A percentile compares a stretch with the other conserved stretches of the same genome.
Evolutionary conservation across 2,329 filamentous ascomycete genomes (phyloP).

Genomic region (Sporothrix pallida): DNA sequence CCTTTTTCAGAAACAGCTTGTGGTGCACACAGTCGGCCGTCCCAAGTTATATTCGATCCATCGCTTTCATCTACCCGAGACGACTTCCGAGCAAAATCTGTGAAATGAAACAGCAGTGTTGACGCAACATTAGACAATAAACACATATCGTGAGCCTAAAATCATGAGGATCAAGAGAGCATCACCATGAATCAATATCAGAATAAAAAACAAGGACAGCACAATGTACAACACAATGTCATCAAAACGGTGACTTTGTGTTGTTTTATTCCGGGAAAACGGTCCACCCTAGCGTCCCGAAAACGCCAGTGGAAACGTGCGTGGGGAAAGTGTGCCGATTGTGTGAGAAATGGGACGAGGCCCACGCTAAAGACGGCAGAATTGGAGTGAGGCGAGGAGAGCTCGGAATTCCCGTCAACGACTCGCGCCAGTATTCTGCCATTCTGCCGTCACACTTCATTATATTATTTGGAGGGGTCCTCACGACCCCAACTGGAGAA

Average conservation of each 20-base stretch:
- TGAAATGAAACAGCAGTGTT: too few relatives aligned
- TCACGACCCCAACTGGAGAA: too few relatives aligned
- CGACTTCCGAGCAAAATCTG: too few relatives aligned
- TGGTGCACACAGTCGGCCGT: neutral
- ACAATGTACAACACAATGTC: too few relatives aligned
- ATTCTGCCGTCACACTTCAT: neutral
- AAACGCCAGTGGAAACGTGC: neutral
- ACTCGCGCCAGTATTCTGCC: neutral
- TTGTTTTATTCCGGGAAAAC: neutral
- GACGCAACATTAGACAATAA: too few relatives aligned
- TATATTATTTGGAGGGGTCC: slow-evolving; percentile 8
- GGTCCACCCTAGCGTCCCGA: slow-evolving; percentile 12
- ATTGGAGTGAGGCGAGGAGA: neutral
- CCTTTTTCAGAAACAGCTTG: neutral
- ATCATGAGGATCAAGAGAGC: too few relatives aligned
- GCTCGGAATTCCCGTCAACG: neutral
- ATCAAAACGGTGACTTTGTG: too few relatives aligned
- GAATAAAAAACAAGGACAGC: too few relatives aligned
- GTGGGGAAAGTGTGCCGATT: neutral
- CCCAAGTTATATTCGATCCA: too few relatives aligned
- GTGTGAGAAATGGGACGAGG: slow-evolving; percentile 10
- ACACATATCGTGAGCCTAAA: too few relatives aligned
- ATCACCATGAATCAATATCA: too few relatives aligned
- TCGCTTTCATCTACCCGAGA: too few relatives aligned
- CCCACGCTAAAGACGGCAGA: slow-evolving; percentile 1